These are phyloP conservation scores for Saccharomycopsis javanensis DNA, from an alignment of 805 yeast species.

Conservation along the genomic window DNA sequence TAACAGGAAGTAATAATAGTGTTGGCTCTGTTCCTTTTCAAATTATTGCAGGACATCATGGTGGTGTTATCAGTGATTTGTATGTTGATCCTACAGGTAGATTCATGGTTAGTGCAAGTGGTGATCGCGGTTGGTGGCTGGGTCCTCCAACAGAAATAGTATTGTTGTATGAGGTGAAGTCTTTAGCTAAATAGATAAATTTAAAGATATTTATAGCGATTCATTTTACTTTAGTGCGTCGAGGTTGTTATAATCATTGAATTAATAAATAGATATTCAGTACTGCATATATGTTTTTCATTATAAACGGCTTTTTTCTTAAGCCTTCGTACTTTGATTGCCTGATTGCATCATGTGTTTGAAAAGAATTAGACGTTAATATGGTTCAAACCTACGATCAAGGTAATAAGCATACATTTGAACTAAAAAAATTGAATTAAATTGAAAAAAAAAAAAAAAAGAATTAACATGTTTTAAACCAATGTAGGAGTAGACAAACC, in stretches of 20 bases:
- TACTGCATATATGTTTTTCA: too few relatives aligned
- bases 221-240: too few relatives aligned
- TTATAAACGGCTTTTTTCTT: too few relatives aligned
- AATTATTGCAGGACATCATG: constrained; percentile 94
- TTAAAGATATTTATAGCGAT: not conserved
- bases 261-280: too few relatives aligned
- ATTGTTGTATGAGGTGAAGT: constrained; percentile 68
- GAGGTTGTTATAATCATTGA: too few relatives aligned
- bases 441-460: not conserved
- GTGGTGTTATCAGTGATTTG: constrained; percentile 73
- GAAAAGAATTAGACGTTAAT: too few relatives aligned
- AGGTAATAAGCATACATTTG: not conserved
- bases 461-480: not conserved
- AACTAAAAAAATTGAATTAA: not conserved
- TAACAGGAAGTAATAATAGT: constrained; percentile 15
- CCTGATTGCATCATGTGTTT: too few relatives aligned
- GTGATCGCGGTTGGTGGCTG: constrained; percentile 86
- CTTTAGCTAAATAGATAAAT: constrained; percentile 19
- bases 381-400: too few relatives aligned
- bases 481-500: not conserved
- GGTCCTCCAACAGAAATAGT: constrained; percentile 73
- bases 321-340: too few relatives aligned
- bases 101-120: constrained; percentile 84
- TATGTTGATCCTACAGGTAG: constrained; percentile 80
- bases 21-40: constrained; percentile 52